These are phyloP conservation scores for Penicillium malachiteum DNA, from an alignment of 495 filamentous ascomycete species.

Conservation along the genomic window DNA sequence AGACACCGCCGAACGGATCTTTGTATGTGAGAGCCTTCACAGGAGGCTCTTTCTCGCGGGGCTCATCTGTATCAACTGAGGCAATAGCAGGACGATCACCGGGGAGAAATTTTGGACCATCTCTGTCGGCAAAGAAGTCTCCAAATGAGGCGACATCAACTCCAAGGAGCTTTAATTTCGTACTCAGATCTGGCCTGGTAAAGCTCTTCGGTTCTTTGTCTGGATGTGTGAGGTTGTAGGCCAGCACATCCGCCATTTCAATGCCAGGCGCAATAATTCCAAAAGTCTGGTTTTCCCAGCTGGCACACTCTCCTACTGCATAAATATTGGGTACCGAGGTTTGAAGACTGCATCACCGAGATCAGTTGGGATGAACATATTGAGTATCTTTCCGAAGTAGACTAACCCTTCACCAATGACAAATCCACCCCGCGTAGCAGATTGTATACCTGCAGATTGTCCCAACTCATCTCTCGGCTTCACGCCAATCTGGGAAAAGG, in stretches of 20 bases:
- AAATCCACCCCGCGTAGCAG: constrained; percentile 74
- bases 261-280: constrained; percentile 92
- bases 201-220: constrained; percentile 70
- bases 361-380: not conserved
- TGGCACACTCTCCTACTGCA: constrained; percentile 93
- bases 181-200: constrained; percentile 86
- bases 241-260: constrained; percentile 93
- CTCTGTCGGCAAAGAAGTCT: constrained; percentile 92
- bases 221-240: constrained; percentile 91
- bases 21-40: constrained; percentile 91
- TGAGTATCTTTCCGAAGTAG: not conserved
- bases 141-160: constrained; percentile 96
- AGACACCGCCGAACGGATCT: constrained; percentile 90
- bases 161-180: constrained; percentile 88
- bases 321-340: constrained; percentile 78
- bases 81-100: constrained; percentile 40
- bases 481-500: constrained; percentile 64
- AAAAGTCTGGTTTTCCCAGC: constrained; percentile 90
- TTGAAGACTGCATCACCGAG: constrained; percentile 47
- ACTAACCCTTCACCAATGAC: constrained; percentile 61
- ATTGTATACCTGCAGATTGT: constrained; percentile 66
- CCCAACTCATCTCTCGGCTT: constrained; percentile 82
- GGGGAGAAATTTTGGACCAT: constrained; percentile 77
- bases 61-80: constrained; percentile 28
- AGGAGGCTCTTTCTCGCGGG: constrained; percentile 41